Base-by-base conservation (phyloP, 495 filamentous ascomycete species). In the Parmelia sp. region DNA sequence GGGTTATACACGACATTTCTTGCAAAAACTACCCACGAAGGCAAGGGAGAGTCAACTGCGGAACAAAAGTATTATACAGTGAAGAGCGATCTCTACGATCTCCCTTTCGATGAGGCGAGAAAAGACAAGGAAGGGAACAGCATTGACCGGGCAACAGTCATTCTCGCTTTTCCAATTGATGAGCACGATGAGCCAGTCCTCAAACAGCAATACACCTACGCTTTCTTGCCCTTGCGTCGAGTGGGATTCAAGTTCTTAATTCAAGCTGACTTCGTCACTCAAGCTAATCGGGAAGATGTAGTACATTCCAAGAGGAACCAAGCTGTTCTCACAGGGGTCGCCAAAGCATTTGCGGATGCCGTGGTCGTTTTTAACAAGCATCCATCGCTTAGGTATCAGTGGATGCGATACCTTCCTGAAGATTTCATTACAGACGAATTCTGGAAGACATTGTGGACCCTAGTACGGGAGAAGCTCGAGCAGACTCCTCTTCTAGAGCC, bases 221-320 rank as follows among this genome's bases (percentile, higher is more conserved):
- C 73, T 27, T 80, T 78, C 62, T 65, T 79, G 1, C 77, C 78
- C 2, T 56, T 79, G 9, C 65, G 74, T 37, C 62, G 62, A 37
- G 65, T 69, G 39, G 72, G 72, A 17, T 79, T 78, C 59, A 61
- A 81, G 74, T 82, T 82, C 58, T 62, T 80, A 14, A 79, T 82
- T 51, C 79, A 82, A 29, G 65, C 73, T 36, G 77, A 81, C 64
- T 81, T 80, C 61, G 74, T 76, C 55, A 80, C 77, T 4, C 57
- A 74, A 15, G 78, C 77, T 1, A 79, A 69, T 66, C 67, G 78
- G 21, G 69, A 81, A 60, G 77, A 78, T 68, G 73, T 81, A 35
- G 64, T 76, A n/a, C 56, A 57, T n/a, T 66, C 66, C 9, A 31
- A 36, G 29, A 55, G 70, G 29, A 75, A 74, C 62, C 17, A 61